These are phyloP conservation scores for Yamadazyma kitorensis DNA, from an alignment of 805 yeast species.

Conservation along the genomic window DNA sequence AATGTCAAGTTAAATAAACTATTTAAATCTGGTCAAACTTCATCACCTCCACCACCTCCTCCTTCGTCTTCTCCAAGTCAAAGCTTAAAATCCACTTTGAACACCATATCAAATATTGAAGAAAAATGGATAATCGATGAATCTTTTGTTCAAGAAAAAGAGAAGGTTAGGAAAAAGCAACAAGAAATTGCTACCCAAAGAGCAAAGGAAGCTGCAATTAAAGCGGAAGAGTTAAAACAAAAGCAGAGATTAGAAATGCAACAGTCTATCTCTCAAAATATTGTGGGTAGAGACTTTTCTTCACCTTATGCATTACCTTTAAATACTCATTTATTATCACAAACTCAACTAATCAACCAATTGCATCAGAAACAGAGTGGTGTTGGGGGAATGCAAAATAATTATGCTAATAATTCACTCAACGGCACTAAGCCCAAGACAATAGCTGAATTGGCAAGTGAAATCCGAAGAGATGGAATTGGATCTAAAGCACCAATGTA, in stretches of 20 bases:
- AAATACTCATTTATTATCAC: conserved; percentile 17
- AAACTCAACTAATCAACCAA: conserved; percentile 19
- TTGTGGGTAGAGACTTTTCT: conserved; percentile 22
- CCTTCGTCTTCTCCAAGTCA: background rate
- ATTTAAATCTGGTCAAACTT: conserved; percentile 39
- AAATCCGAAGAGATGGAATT: conserved; percentile 32
- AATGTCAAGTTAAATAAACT: conserved; percentile 83
- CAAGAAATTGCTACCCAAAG: conserved; percentile 61
- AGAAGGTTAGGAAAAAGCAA: conserved; percentile 61
- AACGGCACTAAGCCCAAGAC: conserved; percentile 33
- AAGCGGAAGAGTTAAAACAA: conserved; percentile 48
- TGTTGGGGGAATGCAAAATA: background rate
- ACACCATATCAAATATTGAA: conserved; percentile 54
- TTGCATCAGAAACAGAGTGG: conserved; percentile 17
- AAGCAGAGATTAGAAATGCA: conserved; percentile 39
- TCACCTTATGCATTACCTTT: conserved; percentile 23
- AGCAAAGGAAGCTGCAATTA: conserved; percentile 54
- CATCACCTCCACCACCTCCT: too few relatives aligned
- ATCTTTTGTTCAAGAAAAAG: conserved; percentile 77
- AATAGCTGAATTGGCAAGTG: conserved; percentile 42
- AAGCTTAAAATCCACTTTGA: conserved; percentile 37
- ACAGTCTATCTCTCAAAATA: conserved; percentile 22
- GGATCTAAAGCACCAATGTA: conserved; percentile 31
- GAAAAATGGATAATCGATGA: conserved; percentile 95
- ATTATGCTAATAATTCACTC: background rate